Conservation (phyloP, 2,329 filamentous ascomycete genomes). For the Aspergillus cejpii region DNA sequence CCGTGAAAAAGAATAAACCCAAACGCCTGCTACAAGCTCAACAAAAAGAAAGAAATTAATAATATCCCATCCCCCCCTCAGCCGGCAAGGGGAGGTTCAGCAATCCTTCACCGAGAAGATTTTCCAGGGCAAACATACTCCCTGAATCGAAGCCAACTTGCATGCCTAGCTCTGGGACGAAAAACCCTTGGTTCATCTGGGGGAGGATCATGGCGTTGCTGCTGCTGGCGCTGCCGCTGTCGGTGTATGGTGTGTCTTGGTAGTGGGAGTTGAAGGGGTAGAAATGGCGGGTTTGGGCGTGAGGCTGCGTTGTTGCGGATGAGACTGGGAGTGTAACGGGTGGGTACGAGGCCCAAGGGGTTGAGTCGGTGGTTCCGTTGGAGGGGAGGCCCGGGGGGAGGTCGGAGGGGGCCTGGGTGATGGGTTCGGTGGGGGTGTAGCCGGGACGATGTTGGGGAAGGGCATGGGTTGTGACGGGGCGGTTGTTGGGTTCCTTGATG, state of each 20-base stretch:
- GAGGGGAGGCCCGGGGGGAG: background rate
- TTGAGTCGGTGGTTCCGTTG: constrained; percentile 4
- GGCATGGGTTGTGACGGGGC: constrained; percentile 4
- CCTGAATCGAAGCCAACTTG: constrained; percentile 25
- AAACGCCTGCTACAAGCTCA: too few species aligned
- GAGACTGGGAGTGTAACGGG: background rate
- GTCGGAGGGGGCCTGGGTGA: constrained; percentile 10
- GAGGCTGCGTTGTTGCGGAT: background rate
- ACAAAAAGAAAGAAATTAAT: too few species aligned
- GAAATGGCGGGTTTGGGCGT: constrained; percentile 4
- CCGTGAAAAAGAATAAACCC: too few species aligned
- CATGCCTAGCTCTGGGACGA: constrained; percentile 23
- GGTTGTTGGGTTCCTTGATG: constrained; percentile 27
- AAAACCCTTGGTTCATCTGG: constrained; percentile 15
- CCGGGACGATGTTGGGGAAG: constrained; percentile 3
- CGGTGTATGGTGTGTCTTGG: constrained; percentile 13
- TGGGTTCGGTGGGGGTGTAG: constrained; percentile 7
- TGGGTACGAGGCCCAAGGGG: constrained; percentile 11
- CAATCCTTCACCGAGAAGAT: constrained; percentile 31
- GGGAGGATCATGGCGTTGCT: constrained; percentile 13
- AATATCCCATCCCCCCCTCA: constrained; percentile 22
- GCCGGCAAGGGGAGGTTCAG: constrained; percentile 24
- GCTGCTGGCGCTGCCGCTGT: constrained; percentile 7
- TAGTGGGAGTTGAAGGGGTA: constrained; percentile 8
- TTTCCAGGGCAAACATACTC: constrained; percentile 27